Percentiles rank a stretch among this genome's conserved stretches.
Conservation (phyloP, 1,284 basidiomycete species). For the Ustilago esculenta region DNA sequence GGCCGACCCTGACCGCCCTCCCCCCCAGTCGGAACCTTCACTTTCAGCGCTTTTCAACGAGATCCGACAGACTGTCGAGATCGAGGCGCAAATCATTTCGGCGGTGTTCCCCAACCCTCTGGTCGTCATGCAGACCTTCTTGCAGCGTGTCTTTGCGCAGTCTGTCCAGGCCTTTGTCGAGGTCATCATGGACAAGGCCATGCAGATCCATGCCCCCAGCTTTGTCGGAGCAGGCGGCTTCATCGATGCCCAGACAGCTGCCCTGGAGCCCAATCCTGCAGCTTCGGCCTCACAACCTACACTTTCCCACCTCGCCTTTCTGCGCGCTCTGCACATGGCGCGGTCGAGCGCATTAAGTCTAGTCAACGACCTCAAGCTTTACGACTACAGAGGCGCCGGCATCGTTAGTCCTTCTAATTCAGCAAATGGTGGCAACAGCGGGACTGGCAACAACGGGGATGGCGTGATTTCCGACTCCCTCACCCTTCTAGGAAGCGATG, state of each 20-base stretch:
- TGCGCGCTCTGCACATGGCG: slow-evolving; percentile 88
- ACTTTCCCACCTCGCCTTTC: slow-evolving; percentile 75
- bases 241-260: slow-evolving; percentile 31
- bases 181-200: slow-evolving; percentile 63
- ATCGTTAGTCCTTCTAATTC: slow-evolving; percentile 39
- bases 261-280: slow-evolving; percentile 24
- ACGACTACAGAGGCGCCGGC: slow-evolving; percentile 75
- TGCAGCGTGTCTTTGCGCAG: slow-evolving; percentile 97
- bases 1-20: slow-evolving; percentile 74
- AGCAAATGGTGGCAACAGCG: slow-evolving; percentile 10
- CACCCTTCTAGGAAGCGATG: slow-evolving; percentile 33
- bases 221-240: slow-evolving; percentile 35
- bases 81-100: slow-evolving; percentile 97
- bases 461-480: slow-evolving; percentile 12
- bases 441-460: slow-evolving; percentile 3
- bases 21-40: slow-evolving; percentile 84
- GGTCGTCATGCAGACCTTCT: slow-evolving; percentile 98
- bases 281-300: slow-evolving; percentile 10
- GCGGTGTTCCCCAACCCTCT: slow-evolving; percentile 97
- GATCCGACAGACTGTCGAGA: slow-evolving; percentile 88
- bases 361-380: slow-evolving; percentile 90
- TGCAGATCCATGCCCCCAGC: slow-evolving; percentile 44
- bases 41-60: slow-evolving; percentile 83
- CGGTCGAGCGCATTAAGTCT: slow-evolving; percentile 81
- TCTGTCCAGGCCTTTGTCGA: slow-evolving; percentile 70